These are phyloP conservation scores for Staphylotrichum tortipilum DNA, from an alignment of 495 filamentous ascomycete genomes.

Conservation along the genomic window DNA sequence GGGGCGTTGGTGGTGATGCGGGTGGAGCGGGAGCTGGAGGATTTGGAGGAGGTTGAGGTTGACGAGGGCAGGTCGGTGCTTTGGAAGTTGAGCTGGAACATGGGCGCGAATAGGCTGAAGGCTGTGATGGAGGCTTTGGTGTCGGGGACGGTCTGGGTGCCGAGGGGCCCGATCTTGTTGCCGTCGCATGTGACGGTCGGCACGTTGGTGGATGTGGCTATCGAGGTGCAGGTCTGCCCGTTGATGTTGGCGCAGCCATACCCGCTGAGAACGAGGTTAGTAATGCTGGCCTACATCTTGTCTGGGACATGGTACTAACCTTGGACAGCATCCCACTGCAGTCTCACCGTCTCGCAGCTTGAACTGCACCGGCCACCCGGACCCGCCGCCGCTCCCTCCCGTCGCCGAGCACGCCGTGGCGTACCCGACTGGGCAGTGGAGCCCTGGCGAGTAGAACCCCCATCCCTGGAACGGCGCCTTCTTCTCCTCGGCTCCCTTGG, in stretches of 20 bases:
- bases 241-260: slow-evolving; percentile 28
- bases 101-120: slow-evolving; percentile 24
- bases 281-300: background rate
- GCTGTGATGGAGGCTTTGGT: slow-evolving; percentile 16
- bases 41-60: background rate
- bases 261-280: slow-evolving; percentile 13
- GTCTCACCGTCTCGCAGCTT: slow-evolving; percentile 24
- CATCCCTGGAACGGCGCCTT: slow-evolving; percentile 17
- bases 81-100: slow-evolving; percentile 33
- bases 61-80: slow-evolving; percentile 16
- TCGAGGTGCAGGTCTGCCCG: slow-evolving; percentile 25
- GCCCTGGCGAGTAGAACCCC: slow-evolving; percentile 29
- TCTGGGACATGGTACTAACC: slow-evolving; percentile 11
- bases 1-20: background rate
- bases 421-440: slow-evolving; percentile 28
- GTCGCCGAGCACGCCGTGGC: slow-evolving; percentile 29
- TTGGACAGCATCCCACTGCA: slow-evolving; percentile 30
- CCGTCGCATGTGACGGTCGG: slow-evolving; percentile 24
- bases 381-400: slow-evolving; percentile 16
- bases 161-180: slow-evolving; percentile 10
- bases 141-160: slow-evolving; percentile 16
- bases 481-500: slow-evolving; percentile 11
- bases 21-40: background rate
- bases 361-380: slow-evolving; percentile 27
- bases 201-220: slow-evolving; percentile 21